Base-by-base conservation (phyloP, 176 grass and related monocot genomes). In the Guadua angustifolia region DNA sequence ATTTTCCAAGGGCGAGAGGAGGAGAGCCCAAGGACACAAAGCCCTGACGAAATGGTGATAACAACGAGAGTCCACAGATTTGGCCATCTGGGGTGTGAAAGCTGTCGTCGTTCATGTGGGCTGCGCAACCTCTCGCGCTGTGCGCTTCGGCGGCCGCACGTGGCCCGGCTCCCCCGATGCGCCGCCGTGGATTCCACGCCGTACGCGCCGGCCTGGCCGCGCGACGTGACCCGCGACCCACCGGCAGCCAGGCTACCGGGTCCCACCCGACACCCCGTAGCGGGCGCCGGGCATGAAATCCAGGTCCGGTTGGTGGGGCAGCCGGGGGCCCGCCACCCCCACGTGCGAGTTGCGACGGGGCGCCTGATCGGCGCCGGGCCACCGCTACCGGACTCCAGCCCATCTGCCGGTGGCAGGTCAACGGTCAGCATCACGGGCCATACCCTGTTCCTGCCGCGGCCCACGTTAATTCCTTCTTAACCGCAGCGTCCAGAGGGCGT, bases 331-430 rank as follows among this genome's bases (percentile, higher is more conserved):
- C 87, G 46, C 53, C 85, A 40, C 7, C 62, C 68, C 79, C 90
- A 92, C 93, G 90, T 86, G 90, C n/a, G n/a, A n/a, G n/a, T n/a
- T n/a, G n/a, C 85, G 86, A 76, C 35, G 35, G 35, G 4, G 2
- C 35, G 35, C 4, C 4, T 4, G 35, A 36, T 36, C 35, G 35
- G 35, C 33, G 5, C 42, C 25, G 64, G 60, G 29, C 53, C n/a
- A 19, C 50, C 15, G 9, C 12, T 17, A 60, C 42, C 42, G 17
- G 76, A 15, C 15, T 76, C 55, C 55, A 45, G 75, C 57, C 40
- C 22, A 45, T 25, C 57, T 49, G 9, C 21, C 77, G 62, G 59
- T 5, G 39, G 35, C 86, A 7, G 67, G 81, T 84, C 74, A 72
- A 73, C 24, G 74, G 74, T 83, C 80, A 66, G 66, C 74, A 58